Base-by-base conservation (phyloP, 2,329 filamentous ascomycete genomes). In the Remersonia thermophila region DNA sequence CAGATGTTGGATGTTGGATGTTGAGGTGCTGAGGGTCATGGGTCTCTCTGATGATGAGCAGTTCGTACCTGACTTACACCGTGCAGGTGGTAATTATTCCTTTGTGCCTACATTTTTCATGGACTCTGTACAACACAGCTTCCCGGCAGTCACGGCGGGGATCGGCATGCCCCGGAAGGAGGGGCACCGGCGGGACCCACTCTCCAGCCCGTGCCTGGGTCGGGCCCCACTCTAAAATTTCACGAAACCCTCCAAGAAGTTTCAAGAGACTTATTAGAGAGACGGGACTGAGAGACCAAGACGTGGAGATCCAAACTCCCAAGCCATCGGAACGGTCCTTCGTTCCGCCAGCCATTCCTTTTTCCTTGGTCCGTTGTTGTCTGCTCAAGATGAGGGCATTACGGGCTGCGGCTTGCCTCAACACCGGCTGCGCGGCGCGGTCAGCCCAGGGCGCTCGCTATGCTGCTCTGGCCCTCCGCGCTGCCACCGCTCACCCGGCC, bases 351-450 rank as follows among this genome's bases (percentile, higher is more conserved):
- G 50, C 44, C 43, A 39, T 38, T 49, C 44, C 40, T 51, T 51
- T 36, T 27, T 14, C 27, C 8, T 29, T 5, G 12, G 26, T 29
- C 39, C 36, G 34, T 46, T 36, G 25, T 41, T 43, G 30, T 44
- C 45, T n/a, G 47, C 37, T 39, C 43, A 58, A 44, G 34, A 64
- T 64, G 61, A 59, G 59, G 57, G 57, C 52, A 32, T 52, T 56
- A 44, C 51, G 58, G 52, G 52, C 55, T 32, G 56, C 54, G 44
- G 53, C 56, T 47, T 54, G 57, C 45, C 43, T 62, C 37, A 54
- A 55, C 35, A 57, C 57, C 52, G 53, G 56, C 47, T 52, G 58
- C 32, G 50, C 58, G 37, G 39, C 57, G 30, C 49, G 50, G 25
- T 51, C 54, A 14, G 53, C 54, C 43, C 53, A 49, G 30, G 56